Conservation (phyloP, 2,329 filamentous ascomycete species). For the Fusarium drepaniforme region DNA sequence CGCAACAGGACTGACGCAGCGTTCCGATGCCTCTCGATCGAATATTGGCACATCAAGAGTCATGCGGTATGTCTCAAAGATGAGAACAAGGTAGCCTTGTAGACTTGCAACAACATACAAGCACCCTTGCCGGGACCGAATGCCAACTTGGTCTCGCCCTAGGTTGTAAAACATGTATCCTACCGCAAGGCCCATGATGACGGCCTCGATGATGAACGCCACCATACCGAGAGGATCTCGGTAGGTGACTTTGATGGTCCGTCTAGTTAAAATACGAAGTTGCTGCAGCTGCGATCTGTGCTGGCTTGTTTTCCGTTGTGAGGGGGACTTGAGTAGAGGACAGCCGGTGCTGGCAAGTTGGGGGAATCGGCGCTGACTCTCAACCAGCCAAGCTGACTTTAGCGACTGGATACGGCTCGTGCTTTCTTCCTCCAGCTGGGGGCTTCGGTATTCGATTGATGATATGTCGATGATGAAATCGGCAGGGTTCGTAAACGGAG, state of each 20-base stretch:
- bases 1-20: conserved; percentile 75
- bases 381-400: conserved; percentile 67
- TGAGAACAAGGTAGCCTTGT: conserved; percentile 80
- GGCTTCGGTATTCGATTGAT: conserved; percentile 78
- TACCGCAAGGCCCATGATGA: conserved; percentile 77
- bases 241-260: conserved; percentile 78
- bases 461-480: conserved; percentile 82
- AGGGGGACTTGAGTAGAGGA: neutral
- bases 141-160: conserved; percentile 75
- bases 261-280: conserved; percentile 72
- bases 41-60: conserved; percentile 82
- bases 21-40: conserved; percentile 80
- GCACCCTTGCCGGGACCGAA: conserved; percentile 79
- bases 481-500: conserved; percentile 81
- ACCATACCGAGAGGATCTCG: conserved; percentile 83
- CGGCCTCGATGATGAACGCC: conserved; percentile 76
- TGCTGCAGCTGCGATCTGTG: conserved; percentile 68
- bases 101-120: conserved; percentile 78
- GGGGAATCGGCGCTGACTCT: neutral
- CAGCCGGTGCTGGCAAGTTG: neutral
- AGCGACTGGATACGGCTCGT: conserved; percentile 70
- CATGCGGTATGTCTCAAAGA: conserved; percentile 82
- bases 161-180: conserved; percentile 81
- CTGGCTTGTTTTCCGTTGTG: conserved; percentile 20
- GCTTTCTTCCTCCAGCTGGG: conserved; percentile 72